These are phyloP conservation scores for Thelonectria discophora DNA, from an alignment of 2,329 filamentous ascomycete species.

Conservation along the genomic window DNA sequence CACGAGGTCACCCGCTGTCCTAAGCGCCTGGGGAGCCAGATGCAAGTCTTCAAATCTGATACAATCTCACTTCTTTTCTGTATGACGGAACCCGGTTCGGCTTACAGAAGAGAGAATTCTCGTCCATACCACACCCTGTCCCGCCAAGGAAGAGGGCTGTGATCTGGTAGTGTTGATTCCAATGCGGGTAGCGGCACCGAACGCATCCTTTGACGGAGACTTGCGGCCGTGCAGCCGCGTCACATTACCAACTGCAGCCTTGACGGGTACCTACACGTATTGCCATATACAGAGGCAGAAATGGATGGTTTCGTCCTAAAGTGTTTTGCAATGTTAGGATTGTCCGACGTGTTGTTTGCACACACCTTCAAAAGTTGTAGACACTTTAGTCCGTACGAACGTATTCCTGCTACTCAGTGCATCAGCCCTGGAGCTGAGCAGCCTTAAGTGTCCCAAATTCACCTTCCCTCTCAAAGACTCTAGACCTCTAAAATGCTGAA, in stretches of 20 bases:
- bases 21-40: not conserved
- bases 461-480: not conserved
- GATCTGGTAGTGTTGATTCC: constrained; percentile 1
- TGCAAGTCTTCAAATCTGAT: not conserved
- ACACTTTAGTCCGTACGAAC: too few species aligned
- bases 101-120: not conserved
- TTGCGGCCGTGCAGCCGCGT: constrained; percentile 14
- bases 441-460: not conserved
- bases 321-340: not conserved
- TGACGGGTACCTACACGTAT: not conserved
- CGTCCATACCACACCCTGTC: not conserved
- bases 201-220: constrained; percentile 5
- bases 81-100: not conserved
- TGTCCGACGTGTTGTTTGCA: not conserved
- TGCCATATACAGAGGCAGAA: not conserved
- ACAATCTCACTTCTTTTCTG: not conserved
- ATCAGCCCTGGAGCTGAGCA: not conserved
- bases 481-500: not conserved
- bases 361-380: not conserved
- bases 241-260: not conserved
- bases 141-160: constrained; percentile 3
- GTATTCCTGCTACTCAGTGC: too few species aligned
- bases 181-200: not conserved
- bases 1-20: not conserved
- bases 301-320: not conserved